Percentiles rank a stretch among this genome's conserved stretches.
phyloP scores from a whole-genome alignment of 2,329 filamentous ascomycete genomes.

The Colletotrichum scovillei region DNA sequence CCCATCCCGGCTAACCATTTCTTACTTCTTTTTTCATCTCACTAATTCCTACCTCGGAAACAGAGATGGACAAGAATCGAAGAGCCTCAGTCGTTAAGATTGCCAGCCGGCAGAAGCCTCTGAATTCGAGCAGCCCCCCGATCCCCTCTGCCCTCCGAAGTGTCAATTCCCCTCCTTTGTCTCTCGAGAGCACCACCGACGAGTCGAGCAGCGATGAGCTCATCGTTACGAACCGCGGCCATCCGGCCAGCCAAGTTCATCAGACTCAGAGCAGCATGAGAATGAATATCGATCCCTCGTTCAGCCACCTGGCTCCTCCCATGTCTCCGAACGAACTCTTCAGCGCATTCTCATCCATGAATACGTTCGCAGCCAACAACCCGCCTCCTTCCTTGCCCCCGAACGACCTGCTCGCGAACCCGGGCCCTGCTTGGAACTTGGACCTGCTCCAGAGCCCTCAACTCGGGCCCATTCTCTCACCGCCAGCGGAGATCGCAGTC shows the following conservation, averaged over 20 bases:
- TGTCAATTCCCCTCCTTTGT: not conserved
- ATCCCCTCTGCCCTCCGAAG: constrained; percentile 4
- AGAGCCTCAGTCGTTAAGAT: constrained; percentile 17
- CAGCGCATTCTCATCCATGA: not conserved
- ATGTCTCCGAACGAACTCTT: not conserved
- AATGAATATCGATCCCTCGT: not conserved
- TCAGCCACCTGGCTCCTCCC: not conserved
- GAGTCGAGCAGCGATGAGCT: not conserved
- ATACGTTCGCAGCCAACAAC: not conserved
- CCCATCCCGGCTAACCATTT: not conserved
- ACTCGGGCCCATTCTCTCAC: not conserved
- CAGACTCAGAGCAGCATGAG: not conserved
- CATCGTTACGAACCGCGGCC: not conserved
- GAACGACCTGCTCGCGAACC: not conserved
- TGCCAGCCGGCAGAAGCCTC: not conserved
- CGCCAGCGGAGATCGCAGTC: not conserved
- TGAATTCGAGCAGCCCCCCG: not conserved
- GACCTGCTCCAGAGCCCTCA: no score
- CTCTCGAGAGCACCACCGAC: not conserved
- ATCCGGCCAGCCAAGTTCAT: not conserved
- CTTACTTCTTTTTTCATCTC: not conserved
- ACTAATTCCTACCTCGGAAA: not conserved
- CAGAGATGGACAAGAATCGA: constrained; percentile 23
- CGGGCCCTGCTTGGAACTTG: not conserved
- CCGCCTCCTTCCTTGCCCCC: not conserved